phyloP scores from a whole-genome alignment of 805 yeast species.

The Candida pseudofarinosa region DNA sequence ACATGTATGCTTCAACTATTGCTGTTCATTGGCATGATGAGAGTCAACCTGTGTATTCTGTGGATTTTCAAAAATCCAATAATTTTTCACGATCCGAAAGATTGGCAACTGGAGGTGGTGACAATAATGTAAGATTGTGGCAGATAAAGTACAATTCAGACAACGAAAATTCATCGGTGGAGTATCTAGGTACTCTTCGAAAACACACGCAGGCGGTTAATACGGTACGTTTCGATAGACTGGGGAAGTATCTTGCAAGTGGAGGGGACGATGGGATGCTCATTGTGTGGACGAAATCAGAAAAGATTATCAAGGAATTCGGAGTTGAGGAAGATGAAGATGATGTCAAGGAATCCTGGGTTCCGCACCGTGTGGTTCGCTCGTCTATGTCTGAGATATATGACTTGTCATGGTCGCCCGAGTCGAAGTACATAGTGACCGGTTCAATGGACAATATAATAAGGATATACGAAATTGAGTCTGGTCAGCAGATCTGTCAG shows the following conservation, averaged over 20 bases:
- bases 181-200: slow-evolving; percentile 72
- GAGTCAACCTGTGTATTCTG: slow-evolving; percentile 67
- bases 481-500: slow-evolving; percentile 56
- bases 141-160: slow-evolving; percentile 9
- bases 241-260: slow-evolving; percentile 70
- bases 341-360: slow-evolving; percentile 72
- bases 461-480: slow-evolving; percentile 56
- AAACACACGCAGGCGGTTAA: slow-evolving; percentile 96
- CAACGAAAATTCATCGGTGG: slow-evolving; percentile 37
- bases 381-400: slow-evolving; percentile 74
- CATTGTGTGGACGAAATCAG: slow-evolving; percentile 69
- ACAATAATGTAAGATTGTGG: slow-evolving; percentile 77
- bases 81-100: slow-evolving; percentile 32
- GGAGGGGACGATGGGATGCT: slow-evolving; percentile 96
- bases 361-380: slow-evolving; percentile 53
- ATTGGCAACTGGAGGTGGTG: slow-evolving; percentile 92
- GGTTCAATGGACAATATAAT: slow-evolving; percentile 90
- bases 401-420: slow-evolving; percentile 92
- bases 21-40: slow-evolving; percentile 74
- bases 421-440: slow-evolving; percentile 66
- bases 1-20: slow-evolving; percentile 42
- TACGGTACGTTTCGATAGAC: slow-evolving; percentile 73
- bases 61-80: slow-evolving; percentile 46
- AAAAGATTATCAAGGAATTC: slow-evolving; percentile 53
- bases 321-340: slow-evolving; percentile 50